These are phyloP conservation scores for Tuber umbilicatum DNA, from an alignment of 495 filamentous ascomycete genomes.

Conservation along the genomic window DNA sequence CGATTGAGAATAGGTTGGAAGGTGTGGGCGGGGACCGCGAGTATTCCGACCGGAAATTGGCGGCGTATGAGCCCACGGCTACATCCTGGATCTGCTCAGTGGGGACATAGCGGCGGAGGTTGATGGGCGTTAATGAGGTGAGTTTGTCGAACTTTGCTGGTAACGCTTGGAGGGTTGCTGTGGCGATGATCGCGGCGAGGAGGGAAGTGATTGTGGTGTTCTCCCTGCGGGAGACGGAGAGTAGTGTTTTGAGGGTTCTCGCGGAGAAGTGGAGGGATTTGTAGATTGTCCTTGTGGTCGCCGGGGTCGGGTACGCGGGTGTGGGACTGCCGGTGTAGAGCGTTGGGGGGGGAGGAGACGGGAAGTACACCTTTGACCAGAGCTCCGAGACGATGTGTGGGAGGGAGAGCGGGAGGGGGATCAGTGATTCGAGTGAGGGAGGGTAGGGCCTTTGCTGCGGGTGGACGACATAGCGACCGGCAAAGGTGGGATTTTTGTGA, in stretches of 20 bases:
- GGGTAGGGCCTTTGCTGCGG: conserved; percentile 18
- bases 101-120: conserved; percentile 44
- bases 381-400: conserved; percentile 5
- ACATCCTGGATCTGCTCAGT: conserved; percentile 41
- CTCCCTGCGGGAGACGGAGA: conserved; percentile 37
- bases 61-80: conserved; percentile 45
- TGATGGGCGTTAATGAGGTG: conserved; percentile 27
- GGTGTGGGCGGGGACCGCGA: conserved; percentile 4
- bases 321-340: conserved; percentile 41
- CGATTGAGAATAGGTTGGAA: conserved; percentile 43
- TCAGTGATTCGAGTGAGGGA: conserved; percentile 6
- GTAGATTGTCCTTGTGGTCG: conserved; percentile 40
- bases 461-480: conserved; percentile 9
- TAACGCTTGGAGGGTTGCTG: conserved; percentile 42
- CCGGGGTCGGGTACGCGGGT: conserved; percentile 31
- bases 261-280: conserved; percentile 27
- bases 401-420: conserved; percentile 12
- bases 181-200: conserved; percentile 43
- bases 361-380: conserved; percentile 36
- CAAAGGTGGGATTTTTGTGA: conserved; percentile 37
- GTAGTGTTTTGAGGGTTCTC: conserved; percentile 30
- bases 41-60: conserved; percentile 26
- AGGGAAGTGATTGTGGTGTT: conserved; percentile 44
- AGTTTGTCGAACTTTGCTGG: conserved; percentile 16
- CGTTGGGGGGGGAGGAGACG: conserved; percentile 31